These are phyloP conservation scores for Clarireedia homoeocarpa DNA, from an alignment of 2,329 filamentous ascomycete species.

Conservation along the genomic window DNA sequence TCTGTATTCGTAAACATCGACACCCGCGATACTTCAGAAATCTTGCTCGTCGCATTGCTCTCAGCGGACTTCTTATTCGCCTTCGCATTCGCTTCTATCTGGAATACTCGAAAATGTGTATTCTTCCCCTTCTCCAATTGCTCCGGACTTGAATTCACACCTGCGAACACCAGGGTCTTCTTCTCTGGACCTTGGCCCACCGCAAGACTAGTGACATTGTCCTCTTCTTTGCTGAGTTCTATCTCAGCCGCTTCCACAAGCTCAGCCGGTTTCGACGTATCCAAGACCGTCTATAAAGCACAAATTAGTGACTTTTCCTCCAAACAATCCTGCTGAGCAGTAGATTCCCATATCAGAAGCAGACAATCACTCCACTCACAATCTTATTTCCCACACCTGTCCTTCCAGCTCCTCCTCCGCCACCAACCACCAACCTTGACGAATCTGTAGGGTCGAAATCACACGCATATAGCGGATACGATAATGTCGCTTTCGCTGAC, in stretches of 20 bases:
- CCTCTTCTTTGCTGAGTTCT: conserved; percentile 74
- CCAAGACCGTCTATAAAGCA: conserved; percentile 25
- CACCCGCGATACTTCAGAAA: conserved; percentile 45
- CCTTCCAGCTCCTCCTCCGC: conserved; percentile 75
- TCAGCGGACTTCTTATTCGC: conserved; percentile 28
- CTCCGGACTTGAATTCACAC: conserved; percentile 72
- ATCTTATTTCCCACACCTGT: conserved; percentile 85
- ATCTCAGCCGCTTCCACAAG: conserved; percentile 61
- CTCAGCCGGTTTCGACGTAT: conserved; percentile 28
- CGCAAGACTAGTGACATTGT: conserved; percentile 79
- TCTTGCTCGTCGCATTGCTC: conserved; percentile 30
- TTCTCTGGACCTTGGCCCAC: conserved; percentile 54
- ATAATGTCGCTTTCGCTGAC: conserved; percentile 41
- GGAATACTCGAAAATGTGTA: conserved; percentile 73
- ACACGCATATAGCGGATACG: conserved; percentile 79
- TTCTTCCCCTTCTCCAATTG: conserved; percentile 72
- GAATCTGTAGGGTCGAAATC: conserved; percentile 81
- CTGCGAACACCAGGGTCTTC: conserved; percentile 56
- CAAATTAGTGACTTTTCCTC: background rate
- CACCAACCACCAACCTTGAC: conserved; percentile 70
- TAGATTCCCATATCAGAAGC: background rate
- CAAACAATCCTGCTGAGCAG: background rate
- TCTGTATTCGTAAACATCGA: conserved; percentile 43
- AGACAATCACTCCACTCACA: conserved; percentile 40
- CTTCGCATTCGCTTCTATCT: conserved; percentile 37